Percentiles rank a stretch among this genome's conserved stretches.
phyloP scores from a whole-genome alignment of 2,329 filamentous ascomycete species.

The Arachnopeziza araneosa region DNA sequence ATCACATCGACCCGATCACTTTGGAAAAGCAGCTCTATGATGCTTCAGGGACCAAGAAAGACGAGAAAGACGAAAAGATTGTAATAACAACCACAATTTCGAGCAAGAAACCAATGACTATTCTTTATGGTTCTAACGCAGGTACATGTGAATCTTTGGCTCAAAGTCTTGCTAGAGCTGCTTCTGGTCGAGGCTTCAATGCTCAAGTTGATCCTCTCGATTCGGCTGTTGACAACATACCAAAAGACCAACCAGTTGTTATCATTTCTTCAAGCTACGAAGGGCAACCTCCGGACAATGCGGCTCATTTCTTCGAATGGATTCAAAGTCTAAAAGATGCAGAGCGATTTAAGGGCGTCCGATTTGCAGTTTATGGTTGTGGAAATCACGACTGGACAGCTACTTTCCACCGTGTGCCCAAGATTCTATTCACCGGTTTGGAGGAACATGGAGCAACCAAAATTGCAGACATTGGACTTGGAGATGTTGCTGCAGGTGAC shows the following conservation, averaged over 20 bases:
- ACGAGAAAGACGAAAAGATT: not conserved
- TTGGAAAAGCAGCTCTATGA: constrained; percentile 34
- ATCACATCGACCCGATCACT: constrained; percentile 39
- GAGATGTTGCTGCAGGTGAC: constrained; percentile 36
- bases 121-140: constrained; percentile 70
- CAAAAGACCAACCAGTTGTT: constrained; percentile 54
- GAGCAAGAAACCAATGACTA: constrained; percentile 38
- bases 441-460: constrained; percentile 2
- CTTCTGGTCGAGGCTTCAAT: constrained; percentile 51
- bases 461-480: constrained; percentile 9
- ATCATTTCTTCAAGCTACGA: constrained; percentile 70
- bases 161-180: constrained; percentile 54
- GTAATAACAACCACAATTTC: not conserved
- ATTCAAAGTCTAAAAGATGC: constrained; percentile 35
- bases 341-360: constrained; percentile 46
- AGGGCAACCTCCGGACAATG: constrained; percentile 68
- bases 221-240: constrained; percentile 52
- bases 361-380: constrained; percentile 66
- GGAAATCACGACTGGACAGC: constrained; percentile 53
- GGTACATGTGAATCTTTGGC: constrained; percentile 70
- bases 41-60: not conserved
- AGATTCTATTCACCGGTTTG: constrained; percentile 43
- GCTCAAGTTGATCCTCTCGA: constrained; percentile 51
- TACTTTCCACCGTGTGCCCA: constrained; percentile 65
- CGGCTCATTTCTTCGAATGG: constrained; percentile 62